phyloP scores from a whole-genome alignment of 805 yeast species.

The Ogataea glucozyma region DNA sequence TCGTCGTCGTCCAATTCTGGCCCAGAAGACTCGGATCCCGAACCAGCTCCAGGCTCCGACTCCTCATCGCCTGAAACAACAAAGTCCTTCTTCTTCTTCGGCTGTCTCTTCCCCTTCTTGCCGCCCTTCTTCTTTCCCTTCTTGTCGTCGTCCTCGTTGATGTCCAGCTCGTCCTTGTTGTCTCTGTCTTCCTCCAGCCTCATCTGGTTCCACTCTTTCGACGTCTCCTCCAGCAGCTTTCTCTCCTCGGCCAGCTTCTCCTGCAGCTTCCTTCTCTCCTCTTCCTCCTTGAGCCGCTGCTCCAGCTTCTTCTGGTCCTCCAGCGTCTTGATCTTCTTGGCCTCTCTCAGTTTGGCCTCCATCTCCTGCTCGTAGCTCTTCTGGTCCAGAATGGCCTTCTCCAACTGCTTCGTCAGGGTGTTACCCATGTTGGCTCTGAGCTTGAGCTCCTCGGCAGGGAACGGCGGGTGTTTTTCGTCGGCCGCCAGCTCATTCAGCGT shows the following conservation, averaged over 20 bases:
- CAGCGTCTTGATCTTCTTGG: constrained; percentile 58
- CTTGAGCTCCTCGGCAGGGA: constrained; percentile 74
- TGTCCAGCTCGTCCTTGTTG: constrained; percentile 36
- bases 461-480: constrained; percentile 62
- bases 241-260: constrained; percentile 47
- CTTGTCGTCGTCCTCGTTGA: constrained; percentile 35
- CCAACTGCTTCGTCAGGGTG: constrained; percentile 71
- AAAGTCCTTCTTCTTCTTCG: constrained; percentile 28
- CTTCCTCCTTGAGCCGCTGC: constrained; percentile 46
- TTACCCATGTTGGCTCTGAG: constrained; percentile 88
- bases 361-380: constrained; percentile 59
- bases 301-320: constrained; percentile 50
- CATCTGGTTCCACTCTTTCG: constrained; percentile 52
- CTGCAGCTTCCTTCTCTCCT: constrained; percentile 46
- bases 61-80: constrained; percentile 48
- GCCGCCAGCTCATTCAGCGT: constrained; percentile 61
- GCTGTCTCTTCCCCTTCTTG: constrained; percentile 26
- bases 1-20: constrained; percentile 15
- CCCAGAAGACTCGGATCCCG: constrained; percentile 19
- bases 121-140: constrained; percentile 33
- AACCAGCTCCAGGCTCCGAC: constrained; percentile 12
- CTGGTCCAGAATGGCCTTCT: constrained; percentile 71
- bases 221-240: constrained; percentile 54
- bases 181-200: constrained; percentile 38
- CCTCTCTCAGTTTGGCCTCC: constrained; percentile 67